Evolutionary conservation across 2,329 filamentous ascomycete genomes (phyloP).

Genomic region (Tolypocladium album): DNA sequence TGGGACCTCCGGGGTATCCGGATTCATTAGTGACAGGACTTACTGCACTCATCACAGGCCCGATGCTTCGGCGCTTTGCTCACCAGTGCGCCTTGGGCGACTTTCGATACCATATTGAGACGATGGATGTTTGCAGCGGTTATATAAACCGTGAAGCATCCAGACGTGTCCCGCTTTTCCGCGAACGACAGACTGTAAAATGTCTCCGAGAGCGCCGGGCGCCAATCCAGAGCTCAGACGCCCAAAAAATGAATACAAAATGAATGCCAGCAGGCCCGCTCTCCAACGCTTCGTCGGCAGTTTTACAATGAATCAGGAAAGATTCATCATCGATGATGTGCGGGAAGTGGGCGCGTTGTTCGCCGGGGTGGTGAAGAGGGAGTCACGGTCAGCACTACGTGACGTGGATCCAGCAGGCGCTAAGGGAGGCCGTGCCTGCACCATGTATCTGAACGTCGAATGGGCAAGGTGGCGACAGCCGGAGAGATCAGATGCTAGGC

Average conservation of each 20-base stretch:
- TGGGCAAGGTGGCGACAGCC: neutral
- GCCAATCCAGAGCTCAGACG: neutral
- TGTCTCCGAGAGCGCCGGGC: neutral
- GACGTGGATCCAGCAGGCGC: neutral
- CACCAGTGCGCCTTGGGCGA: constrained; percentile 2
- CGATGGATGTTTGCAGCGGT: neutral
- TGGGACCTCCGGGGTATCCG: neutral
- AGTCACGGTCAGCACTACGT: neutral
- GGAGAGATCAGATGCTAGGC: neutral
- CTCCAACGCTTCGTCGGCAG: neutral
- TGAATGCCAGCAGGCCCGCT: neutral
- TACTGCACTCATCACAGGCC: constrained; percentile 59
- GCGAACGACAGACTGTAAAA: neutral
- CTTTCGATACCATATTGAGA: constrained; percentile 11
- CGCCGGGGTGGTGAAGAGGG: neutral
- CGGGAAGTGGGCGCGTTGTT: neutral
- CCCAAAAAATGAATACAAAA: neutral
- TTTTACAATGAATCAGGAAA: neutral
- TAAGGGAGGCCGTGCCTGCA: neutral
- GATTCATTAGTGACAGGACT: constrained; percentile 13
- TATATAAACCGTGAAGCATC: neutral
- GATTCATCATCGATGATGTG: neutral
- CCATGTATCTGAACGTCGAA: neutral
- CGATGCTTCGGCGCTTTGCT: constrained; percentile 36
- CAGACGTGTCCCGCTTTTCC: neutral